Percentiles rank a stretch among this genome's conserved stretches.
Evolutionary conservation across 768 basidiomycete species (phyloP).

Genomic region (Amyloporia xantha): DNA sequence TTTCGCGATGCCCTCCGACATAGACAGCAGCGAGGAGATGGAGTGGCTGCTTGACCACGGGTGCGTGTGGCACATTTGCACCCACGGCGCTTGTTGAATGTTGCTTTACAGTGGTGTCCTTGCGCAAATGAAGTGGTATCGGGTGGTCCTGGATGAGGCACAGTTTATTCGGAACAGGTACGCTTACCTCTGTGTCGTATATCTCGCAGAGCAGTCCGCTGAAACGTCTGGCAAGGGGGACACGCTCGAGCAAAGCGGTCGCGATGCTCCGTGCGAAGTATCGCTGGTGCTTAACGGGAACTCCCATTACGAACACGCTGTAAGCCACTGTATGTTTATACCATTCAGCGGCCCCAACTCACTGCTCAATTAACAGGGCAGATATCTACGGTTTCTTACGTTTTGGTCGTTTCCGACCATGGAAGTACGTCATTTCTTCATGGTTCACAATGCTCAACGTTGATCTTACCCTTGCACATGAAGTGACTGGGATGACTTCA

Average conservation of each 20-base stretch:
- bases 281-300: conserved; percentile 77
- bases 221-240: too few species aligned
- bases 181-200: neutral
- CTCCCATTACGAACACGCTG: conserved; percentile 69
- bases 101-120: conserved; percentile 44
- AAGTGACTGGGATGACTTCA: conserved; percentile 65
- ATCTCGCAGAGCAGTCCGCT: too few species aligned
- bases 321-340: too few species aligned
- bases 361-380: conserved; percentile 45
- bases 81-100: neutral
- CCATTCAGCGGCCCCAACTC: too few species aligned
- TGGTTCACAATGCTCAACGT: neutral
- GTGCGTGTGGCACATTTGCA: conserved; percentile 23
- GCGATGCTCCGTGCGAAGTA: conserved; percentile 58
- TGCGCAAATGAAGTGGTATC: conserved; percentile 55
- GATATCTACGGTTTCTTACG: conserved; percentile 68
- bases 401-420: conserved; percentile 63
- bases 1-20: conserved; percentile 36
- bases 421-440: conserved; percentile 32
- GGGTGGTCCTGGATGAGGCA: conserved; percentile 74
- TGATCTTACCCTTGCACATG: too few species aligned
- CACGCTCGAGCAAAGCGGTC: conserved; percentile 51
- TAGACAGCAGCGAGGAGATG: conserved; percentile 39
- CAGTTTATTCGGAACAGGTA: conserved; percentile 69
- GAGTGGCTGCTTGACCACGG: conserved; percentile 45